Conservation (phyloP, 257 asterid species). For the Rhazya stricta region DNA sequence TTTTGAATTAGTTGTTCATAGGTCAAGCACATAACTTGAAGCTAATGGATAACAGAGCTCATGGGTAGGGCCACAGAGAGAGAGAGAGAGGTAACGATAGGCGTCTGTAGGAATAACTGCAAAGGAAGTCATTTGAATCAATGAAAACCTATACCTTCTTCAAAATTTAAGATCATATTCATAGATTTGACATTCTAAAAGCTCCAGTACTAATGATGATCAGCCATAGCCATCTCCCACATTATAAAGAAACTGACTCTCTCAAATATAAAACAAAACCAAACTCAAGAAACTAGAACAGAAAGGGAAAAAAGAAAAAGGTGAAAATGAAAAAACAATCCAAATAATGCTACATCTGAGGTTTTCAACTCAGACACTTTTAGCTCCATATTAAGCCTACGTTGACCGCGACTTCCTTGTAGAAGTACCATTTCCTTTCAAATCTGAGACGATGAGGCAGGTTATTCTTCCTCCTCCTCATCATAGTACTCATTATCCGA, state of each 20-base stretch:
- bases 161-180: neutral
- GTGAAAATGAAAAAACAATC: neutral
- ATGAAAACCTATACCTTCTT: neutral
- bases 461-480: conserved; percentile 21
- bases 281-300: neutral
- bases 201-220: neutral
- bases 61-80: too few relatives aligned
- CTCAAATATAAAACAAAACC: neutral
- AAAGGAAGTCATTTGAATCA: too few relatives aligned
- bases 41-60: too few relatives aligned
- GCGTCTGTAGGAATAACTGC: too few relatives aligned
- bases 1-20: too few relatives aligned
- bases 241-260: neutral
- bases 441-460: neutral
- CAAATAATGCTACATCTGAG: neutral
- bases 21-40: too few relatives aligned
- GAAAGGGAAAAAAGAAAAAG: neutral
- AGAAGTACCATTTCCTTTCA: neutral
- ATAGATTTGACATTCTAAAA: neutral
- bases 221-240: neutral
- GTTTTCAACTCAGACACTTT: neutral
- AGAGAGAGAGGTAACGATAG: too few relatives aligned
- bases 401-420: neutral
- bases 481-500: conserved; percentile 30
- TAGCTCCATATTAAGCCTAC: neutral